Evolutionary conservation across 805 yeast genomes (phyloP).

Genomic region (Tetrapisispora taiwanensis): DNA sequence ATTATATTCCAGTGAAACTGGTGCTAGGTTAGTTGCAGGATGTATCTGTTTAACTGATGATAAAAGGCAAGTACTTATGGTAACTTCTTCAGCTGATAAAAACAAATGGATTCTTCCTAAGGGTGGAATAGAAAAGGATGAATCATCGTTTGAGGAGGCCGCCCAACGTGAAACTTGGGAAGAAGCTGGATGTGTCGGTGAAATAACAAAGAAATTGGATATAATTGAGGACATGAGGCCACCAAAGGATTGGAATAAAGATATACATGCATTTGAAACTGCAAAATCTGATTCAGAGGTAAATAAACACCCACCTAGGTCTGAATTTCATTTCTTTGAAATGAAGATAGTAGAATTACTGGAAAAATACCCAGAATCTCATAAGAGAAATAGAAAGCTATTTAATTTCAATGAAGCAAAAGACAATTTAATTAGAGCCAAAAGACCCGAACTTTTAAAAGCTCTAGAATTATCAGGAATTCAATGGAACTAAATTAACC

Average conservation of each 20-base stretch:
- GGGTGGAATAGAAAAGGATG: slow-evolving; percentile 91
- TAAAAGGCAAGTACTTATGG: slow-evolving; percentile 59
- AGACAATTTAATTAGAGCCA: slow-evolving; percentile 44
- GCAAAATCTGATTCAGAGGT: slow-evolving; percentile 19
- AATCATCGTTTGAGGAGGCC: slow-evolving; percentile 34
- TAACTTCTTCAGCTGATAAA: slow-evolving; percentile 60
- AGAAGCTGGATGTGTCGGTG: slow-evolving; percentile 85
- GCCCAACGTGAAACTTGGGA: slow-evolving; percentile 96
- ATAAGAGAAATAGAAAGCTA: slow-evolving; percentile 62
- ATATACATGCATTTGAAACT: slow-evolving; percentile 12
- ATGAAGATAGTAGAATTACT: slow-evolving; percentile 49
- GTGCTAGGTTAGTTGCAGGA: slow-evolving; percentile 89
- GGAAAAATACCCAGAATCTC: slow-evolving; percentile 66
- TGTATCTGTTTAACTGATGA: slow-evolving; percentile 60
- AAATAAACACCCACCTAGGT: slow-evolving; percentile 46
- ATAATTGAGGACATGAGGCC: slow-evolving; percentile 53
- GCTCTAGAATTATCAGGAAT: slow-evolving; percentile 53
- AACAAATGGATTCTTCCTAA: slow-evolving; percentile 85
- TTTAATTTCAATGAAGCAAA: slow-evolving; percentile 58
- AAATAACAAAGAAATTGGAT: slow-evolving; percentile 46
- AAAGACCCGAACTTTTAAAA: slow-evolving; percentile 56
- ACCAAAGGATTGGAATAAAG: slow-evolving; percentile 35
- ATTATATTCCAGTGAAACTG: slow-evolving; percentile 46
- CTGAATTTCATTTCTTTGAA: slow-evolving; percentile 86
- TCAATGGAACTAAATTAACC: neutral